Evolutionary conservation across 2,329 filamentous ascomycete genomes (phyloP).

Genomic region (Fusarium tupiense): DNA sequence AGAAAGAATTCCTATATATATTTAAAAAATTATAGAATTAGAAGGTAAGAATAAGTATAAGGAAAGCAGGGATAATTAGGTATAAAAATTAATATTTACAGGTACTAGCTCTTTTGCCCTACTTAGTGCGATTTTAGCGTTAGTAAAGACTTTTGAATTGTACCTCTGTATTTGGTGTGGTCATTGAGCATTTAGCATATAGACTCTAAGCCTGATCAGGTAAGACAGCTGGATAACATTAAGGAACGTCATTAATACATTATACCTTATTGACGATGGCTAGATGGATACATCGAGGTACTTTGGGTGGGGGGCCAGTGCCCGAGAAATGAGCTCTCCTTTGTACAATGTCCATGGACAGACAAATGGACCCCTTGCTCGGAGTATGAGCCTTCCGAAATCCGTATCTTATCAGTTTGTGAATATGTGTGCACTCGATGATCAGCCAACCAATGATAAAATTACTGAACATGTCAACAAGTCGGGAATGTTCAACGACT

Average conservation of each 20-base stretch:
- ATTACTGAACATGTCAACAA: slow-evolving; percentile 2
- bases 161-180: slow-evolving; percentile 17
- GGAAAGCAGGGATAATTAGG: no score
- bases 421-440: background rate
- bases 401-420: background rate
- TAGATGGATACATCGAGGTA: slow-evolving; percentile 7
- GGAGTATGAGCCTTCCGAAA: slow-evolving; percentile 7
- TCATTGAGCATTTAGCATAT: slow-evolving; percentile 3
- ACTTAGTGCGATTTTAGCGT: no score
- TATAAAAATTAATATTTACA: no score
- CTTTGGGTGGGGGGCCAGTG: slow-evolving; percentile 22
- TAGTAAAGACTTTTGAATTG: no score
- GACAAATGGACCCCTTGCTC: slow-evolving; percentile 13
- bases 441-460: background rate
- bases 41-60: no score
- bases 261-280: background rate
- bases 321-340: slow-evolving; percentile 37
- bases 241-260: slow-evolving; percentile 22
- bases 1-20: no score
- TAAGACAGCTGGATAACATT: slow-evolving; percentile 10
- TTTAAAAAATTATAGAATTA: no score
- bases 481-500: background rate
- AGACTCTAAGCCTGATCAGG: slow-evolving; percentile 31
- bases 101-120: no score
- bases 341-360: slow-evolving; percentile 11